A percentile compares a stretch with the other conserved stretches of the same genome.
Evolutionary conservation across 2,329 filamentous ascomycete species (phyloP).

Genomic region (Stachybotrys echinatus): DNA sequence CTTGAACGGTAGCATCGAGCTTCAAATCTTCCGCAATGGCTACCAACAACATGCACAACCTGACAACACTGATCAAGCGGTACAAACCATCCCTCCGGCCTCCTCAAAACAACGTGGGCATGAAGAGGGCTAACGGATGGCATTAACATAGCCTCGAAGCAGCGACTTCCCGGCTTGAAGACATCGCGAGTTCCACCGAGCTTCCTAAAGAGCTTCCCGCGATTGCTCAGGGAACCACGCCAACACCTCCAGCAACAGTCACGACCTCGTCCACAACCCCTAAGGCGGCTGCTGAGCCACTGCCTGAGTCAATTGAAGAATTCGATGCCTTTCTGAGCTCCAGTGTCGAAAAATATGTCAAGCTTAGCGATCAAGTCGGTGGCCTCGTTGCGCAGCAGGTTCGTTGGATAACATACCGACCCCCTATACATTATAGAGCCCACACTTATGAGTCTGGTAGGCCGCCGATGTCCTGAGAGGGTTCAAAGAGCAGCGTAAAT

Average conservation of each 20-base stretch:
- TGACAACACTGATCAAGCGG: constrained; percentile 98
- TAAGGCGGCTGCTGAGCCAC: constrained; percentile 41
- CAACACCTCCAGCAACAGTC: constrained; percentile 24
- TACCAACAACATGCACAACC: constrained; percentile 85
- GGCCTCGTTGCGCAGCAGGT: constrained; percentile 77
- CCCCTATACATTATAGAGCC: background rate
- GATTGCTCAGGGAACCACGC: constrained; percentile 28
- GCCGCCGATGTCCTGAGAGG: constrained; percentile 53
- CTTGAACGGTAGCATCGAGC: background rate
- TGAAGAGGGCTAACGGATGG: background rate
- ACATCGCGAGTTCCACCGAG: constrained; percentile 79
- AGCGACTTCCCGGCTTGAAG: constrained; percentile 90
- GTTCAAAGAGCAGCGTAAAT: constrained; percentile 81
- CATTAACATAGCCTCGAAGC: constrained; percentile 73
- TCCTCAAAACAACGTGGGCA: background rate
- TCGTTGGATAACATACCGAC: constrained; percentile 14
- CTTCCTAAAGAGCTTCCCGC: constrained; percentile 46
- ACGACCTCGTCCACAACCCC: constrained; percentile 9
- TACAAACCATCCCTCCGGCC: constrained; percentile 32
- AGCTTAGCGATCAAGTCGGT: constrained; percentile 72
- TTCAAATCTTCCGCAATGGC: constrained; percentile 25
- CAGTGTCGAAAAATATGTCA: constrained; percentile 72
- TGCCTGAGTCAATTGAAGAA: constrained; percentile 77
- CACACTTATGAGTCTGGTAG: constrained; percentile 16
- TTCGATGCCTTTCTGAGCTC: constrained; percentile 75